phyloP scores from a whole-genome alignment of 768 basidiomycete species.

The Panaeolus papilionaceus region DNA sequence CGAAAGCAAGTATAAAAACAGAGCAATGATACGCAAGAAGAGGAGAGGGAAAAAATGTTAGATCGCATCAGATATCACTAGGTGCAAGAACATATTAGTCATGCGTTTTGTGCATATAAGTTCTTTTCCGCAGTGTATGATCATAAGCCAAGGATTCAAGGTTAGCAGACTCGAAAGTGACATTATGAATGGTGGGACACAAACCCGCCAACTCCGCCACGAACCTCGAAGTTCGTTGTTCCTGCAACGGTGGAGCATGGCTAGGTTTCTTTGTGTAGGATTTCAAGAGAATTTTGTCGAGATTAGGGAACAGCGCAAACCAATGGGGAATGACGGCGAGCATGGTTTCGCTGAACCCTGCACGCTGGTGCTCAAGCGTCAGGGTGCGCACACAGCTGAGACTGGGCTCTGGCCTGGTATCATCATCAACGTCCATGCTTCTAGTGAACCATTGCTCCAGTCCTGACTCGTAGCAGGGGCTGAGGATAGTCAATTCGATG shows the following conservation, averaged over 20 bases:
- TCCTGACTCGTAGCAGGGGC: background rate
- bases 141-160: background rate
- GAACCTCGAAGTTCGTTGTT: background rate
- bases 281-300: background rate
- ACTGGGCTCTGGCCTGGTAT: background rate
- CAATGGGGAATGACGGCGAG: background rate
- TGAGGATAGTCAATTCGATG: background rate
- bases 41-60: background rate
- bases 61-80: background rate
- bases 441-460: slow-evolving; percentile 1
- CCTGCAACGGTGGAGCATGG: background rate
- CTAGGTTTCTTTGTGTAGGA: background rate
- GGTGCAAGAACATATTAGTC: too few species aligned
- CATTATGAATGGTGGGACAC: background rate
- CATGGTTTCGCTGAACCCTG: slow-evolving; percentile 3
- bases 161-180: background rate
- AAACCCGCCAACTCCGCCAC: background rate
- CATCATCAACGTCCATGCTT: background rate
- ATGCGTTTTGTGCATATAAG: too few species aligned
- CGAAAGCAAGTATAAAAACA: background rate
- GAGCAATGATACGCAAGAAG: background rate
- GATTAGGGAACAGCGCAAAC: background rate
- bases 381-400: background rate
- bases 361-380: background rate
- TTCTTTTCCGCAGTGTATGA: too few species aligned